Evolutionary conservation across 2,329 filamentous ascomycete species (phyloP).

Genomic region (Cordyceps tenuipes): DNA sequence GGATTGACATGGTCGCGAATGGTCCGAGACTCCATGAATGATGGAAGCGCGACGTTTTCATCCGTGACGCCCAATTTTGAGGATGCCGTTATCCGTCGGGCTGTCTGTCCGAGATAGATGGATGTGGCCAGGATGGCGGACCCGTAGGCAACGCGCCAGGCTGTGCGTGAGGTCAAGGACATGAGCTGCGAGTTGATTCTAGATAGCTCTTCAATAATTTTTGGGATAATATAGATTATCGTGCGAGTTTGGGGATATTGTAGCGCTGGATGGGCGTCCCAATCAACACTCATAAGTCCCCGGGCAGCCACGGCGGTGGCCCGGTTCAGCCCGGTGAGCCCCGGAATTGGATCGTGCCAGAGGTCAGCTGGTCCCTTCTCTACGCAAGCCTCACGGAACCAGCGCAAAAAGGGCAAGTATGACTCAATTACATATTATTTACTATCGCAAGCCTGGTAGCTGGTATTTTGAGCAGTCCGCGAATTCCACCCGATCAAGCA

Average conservation of each 20-base stretch:
- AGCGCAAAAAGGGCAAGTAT: not conserved
- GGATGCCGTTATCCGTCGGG: not conserved
- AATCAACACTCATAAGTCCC: not conserved
- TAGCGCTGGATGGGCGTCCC: not conserved
- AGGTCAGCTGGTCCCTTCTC: not conserved
- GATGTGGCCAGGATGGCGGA: not conserved
- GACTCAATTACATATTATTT: conserved; percentile 4
- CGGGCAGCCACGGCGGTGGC: not conserved
- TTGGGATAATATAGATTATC: not conserved
- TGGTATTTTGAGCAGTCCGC: not conserved
- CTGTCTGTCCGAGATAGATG: not conserved
- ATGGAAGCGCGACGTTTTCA: not conserved
- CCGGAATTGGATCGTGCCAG: not conserved
- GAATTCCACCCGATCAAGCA: not conserved
- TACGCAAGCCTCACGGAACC: not conserved
- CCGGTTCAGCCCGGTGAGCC: conserved; percentile 3
- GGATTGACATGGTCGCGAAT: conserved; percentile 20
- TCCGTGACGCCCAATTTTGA: not conserved
- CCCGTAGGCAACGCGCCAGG: not conserved
- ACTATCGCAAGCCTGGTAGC: not conserved
- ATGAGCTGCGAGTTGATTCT: not conserved
- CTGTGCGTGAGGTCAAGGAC: not conserved
- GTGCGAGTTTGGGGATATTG: not conserved
- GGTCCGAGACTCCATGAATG: not conserved
- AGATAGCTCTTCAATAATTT: not conserved